These are phyloP conservation scores for Mycena alexandri DNA, from an alignment of 768 basidiomycete genomes.

Conservation along the genomic window DNA sequence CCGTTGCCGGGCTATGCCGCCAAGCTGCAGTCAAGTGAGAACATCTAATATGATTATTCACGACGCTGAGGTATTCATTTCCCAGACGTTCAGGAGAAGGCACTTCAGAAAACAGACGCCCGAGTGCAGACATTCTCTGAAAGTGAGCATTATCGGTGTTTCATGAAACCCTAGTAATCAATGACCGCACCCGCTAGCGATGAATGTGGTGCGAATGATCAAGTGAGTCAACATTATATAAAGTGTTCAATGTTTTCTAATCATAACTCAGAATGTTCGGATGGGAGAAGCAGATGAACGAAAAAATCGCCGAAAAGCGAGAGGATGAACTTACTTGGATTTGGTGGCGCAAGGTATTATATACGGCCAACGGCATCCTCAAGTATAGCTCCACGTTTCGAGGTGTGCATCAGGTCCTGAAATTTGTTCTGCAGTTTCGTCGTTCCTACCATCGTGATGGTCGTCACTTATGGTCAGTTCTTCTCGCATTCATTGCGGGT, in stretches of 20 bases:
- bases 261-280: constrained; percentile 51
- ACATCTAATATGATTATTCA: background rate
- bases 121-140: constrained; percentile 73
- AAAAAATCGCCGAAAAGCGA: constrained; percentile 66
- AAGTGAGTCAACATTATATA: constrained; percentile 49
- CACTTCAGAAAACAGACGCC: constrained; percentile 54
- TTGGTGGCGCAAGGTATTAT: constrained; percentile 65
- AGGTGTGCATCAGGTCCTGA: too few species aligned
- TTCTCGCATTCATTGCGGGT: background rate
- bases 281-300: constrained; percentile 70
- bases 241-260: background rate
- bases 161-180: background rate
- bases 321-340: constrained; percentile 71
- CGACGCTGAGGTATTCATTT: background rate
- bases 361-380: constrained; percentile 30
- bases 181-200: constrained; percentile 53
- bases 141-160: constrained; percentile 53
- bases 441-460: constrained; percentile 74
- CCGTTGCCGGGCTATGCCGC: background rate
- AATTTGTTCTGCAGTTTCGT: constrained; percentile 54
- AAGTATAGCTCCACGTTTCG: background rate
- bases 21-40: background rate
- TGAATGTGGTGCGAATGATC: constrained; percentile 73
- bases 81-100: constrained; percentile 6
- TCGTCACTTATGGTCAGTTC: constrained; percentile 64